Evolutionary conservation across 768 basidiomycete genomes (phyloP), one percentile per base, ranked within the genome.

Genomic region (Galerina sulciceps): DNA sequence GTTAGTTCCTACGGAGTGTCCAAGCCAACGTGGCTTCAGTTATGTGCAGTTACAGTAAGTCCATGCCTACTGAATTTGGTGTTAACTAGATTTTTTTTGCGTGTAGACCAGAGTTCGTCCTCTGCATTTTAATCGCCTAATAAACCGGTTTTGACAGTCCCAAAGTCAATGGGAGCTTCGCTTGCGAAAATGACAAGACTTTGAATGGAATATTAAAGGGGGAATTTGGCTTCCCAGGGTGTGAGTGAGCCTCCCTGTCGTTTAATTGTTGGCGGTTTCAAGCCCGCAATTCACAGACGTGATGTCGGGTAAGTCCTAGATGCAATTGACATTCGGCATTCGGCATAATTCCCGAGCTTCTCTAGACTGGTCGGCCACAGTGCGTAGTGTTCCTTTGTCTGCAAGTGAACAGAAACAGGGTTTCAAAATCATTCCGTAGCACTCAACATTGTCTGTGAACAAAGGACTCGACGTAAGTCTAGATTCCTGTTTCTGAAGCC

Each of bases 211-310:
- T 89, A 3, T 68, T 89, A 49, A 90, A 90, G 69, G 75, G 77
- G 36, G 87, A 90, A 65, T 80, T 85, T 50, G 86, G 81, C 1
- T 90, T 90, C 73, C 85, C 85, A 47, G 86, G 86, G 60, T 87
- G 85, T 85, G 59, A 65, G 81, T 71, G 9, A n/a, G 10, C n/a
- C 6, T 17, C 6, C 3, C 31, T 10, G 22, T 36, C 6, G 10
- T 53, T n/a, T 11, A 36, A 13, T 14, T 9, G 15, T 20, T 37
- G 18, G 11, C 31, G 4, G 13, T 4, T 48, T 31, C 15, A 49
- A 22, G 48, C n/a, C 36, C 45, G 18, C 14, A 35, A 43, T 18
- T 20, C 11, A 8, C 44, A 83, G 82, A 79, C 57, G 71, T 81
- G 13, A 76, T 79, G 75, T 81, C 83, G 51, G 79, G 79, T 80